Percentiles rank a stretch among this genome's conserved stretches.
phyloP scores from a whole-genome alignment of 2,329 filamentous ascomycete genomes.

The Sclerotinia borealis region DNA sequence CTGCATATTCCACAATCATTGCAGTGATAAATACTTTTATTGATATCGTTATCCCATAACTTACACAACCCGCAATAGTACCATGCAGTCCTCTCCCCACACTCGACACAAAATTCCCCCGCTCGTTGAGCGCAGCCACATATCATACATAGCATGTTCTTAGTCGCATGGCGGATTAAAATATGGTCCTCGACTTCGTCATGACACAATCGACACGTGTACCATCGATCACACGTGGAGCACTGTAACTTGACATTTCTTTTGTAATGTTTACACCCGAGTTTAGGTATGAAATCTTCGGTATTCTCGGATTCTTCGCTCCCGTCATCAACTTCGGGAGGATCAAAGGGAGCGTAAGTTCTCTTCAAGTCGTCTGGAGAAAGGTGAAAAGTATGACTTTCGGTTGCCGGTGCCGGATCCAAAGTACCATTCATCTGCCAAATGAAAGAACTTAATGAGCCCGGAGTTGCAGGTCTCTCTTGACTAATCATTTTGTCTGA shows the following conservation, averaged over 20 bases:
- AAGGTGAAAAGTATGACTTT: slow-evolving; percentile 41
- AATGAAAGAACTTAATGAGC: slow-evolving; percentile 49
- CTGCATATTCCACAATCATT: slow-evolving; percentile 93
- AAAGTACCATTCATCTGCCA: slow-evolving; percentile 43
- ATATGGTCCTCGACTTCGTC: slow-evolving; percentile 74
- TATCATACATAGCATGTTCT: slow-evolving; percentile 96
- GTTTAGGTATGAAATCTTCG: slow-evolving; percentile 34
- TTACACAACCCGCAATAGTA: slow-evolving; percentile 96
- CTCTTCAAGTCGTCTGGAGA: slow-evolving; percentile 57
- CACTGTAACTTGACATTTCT: slow-evolving; percentile 96
- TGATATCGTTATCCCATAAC: slow-evolving; percentile 89
- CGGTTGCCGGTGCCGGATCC: slow-evolving; percentile 19
- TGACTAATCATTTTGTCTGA: slow-evolving; percentile 30
- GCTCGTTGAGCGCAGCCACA: slow-evolving; percentile 81
- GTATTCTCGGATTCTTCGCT: slow-evolving; percentile 29
- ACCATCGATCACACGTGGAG: slow-evolving; percentile 83
- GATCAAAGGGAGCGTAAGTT: slow-evolving; percentile 56
- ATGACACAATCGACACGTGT: slow-evolving; percentile 92
- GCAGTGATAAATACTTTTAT: slow-evolving; percentile 93
- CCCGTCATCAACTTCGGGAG: slow-evolving; percentile 44
- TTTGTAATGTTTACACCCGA: slow-evolving; percentile 90
- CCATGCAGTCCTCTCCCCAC: slow-evolving; percentile 70
- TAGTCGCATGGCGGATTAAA: slow-evolving; percentile 75
- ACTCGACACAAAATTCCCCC: slow-evolving; percentile 69
- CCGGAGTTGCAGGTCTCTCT: slow-evolving; percentile 39